Conservation (phyloP, 192 early-diverging fungal genomes). For the Anaeromyces robustus region DNA sequence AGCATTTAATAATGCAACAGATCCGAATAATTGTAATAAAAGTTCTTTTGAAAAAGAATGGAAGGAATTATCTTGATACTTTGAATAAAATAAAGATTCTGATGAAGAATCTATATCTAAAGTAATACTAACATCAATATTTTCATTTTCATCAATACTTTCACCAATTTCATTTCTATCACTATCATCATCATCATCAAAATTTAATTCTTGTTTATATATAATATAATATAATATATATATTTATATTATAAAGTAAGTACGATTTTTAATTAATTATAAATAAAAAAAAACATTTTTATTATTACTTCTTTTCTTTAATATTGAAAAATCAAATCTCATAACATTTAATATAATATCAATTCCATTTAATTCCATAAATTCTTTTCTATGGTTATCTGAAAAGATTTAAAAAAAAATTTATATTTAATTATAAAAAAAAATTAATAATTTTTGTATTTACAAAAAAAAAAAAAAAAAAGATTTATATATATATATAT, state of each 20-base stretch:
- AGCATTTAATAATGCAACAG: constrained; percentile 16
- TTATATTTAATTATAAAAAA: too few relatives aligned
- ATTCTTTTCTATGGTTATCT: neutral
- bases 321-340: neutral
- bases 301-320: neutral
- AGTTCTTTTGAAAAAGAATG: constrained; percentile 9
- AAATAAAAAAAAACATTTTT: too few relatives aligned
- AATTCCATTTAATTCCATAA: neutral
- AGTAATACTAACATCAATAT: neutral
- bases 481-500: too few relatives aligned
- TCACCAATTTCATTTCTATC: neutral
- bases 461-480: too few relatives aligned
- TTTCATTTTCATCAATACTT: neutral
- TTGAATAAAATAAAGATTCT: neutral
- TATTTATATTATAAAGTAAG: too few relatives aligned
- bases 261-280: too few relatives aligned
- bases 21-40: constrained; percentile 20
- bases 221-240: too few relatives aligned
- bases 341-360: neutral
- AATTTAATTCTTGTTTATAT: neutral
- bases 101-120: neutral
- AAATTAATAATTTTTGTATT: too few relatives aligned
- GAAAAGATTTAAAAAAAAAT: too few relatives aligned
- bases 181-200: neutral
- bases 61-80: neutral